These are phyloP conservation scores for Pyricularia sp. DNA, from an alignment of 2,329 filamentous ascomycete species.

Conservation along the genomic window DNA sequence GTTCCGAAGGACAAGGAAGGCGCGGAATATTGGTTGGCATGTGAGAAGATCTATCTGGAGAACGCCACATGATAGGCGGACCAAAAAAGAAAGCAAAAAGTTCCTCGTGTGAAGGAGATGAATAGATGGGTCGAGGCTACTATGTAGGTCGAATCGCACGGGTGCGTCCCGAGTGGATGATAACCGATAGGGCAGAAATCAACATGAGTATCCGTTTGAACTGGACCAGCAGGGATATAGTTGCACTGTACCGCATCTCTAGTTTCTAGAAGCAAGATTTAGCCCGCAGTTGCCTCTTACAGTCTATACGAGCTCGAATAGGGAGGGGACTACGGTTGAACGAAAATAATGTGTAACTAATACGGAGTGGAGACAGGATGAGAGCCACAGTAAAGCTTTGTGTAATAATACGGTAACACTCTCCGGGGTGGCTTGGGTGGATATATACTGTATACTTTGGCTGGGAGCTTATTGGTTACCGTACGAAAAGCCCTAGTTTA, in stretches of 20 bases:
- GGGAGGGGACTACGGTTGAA: too few species aligned
- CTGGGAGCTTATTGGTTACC: neutral
- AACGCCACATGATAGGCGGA: neutral
- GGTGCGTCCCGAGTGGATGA: neutral
- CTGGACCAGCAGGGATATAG: neutral
- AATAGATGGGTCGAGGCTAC: neutral
- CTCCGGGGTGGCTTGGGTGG: too few species aligned
- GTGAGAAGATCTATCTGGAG: neutral
- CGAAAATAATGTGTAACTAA: neutral
- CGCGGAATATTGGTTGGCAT: neutral
- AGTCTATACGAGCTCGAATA: neutral
- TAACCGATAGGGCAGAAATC: neutral
- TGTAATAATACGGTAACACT: neutral
- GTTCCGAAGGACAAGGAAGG: neutral
- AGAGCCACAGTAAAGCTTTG: neutral
- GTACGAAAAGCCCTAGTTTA: neutral
- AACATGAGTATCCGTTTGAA: neutral
- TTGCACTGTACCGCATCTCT: too few species aligned
- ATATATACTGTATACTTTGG: neutral
- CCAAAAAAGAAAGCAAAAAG: too few species aligned
- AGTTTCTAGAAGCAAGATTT: too few species aligned
- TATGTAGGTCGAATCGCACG: neutral
- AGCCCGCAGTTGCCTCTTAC: neutral
- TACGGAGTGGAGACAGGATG: neutral
- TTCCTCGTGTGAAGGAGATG: too few species aligned